These are phyloP conservation scores for Ophiocordyceps sinensis DNA, from an alignment of 2,329 filamentous ascomycete species.

Conservation along the genomic window DNA sequence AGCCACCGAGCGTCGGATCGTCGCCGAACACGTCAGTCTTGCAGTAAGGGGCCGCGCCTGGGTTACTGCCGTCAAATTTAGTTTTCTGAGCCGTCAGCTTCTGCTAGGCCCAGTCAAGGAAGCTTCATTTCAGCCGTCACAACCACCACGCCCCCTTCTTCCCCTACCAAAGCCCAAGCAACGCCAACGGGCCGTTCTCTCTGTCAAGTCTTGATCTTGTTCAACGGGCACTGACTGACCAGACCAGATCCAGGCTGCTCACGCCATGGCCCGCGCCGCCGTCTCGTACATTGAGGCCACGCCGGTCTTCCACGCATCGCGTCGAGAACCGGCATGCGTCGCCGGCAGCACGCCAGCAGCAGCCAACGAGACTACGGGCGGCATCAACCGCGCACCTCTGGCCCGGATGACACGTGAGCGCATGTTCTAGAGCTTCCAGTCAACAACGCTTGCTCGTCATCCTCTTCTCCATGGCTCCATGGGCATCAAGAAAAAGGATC, in stretches of 20 bases:
- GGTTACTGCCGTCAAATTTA: not conserved
- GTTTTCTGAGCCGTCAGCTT: not conserved
- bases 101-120: not conserved
- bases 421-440: constrained; percentile 2
- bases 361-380: constrained; percentile 7
- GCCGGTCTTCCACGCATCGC: constrained; percentile 5
- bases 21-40: constrained; percentile 8
- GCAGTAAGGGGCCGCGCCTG: constrained; percentile 6
- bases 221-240: constrained; percentile 1
- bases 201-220: not conserved
- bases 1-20: constrained; percentile 4
- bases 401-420: constrained; percentile 7
- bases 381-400: constrained; percentile 8
- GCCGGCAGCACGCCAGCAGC: constrained; percentile 6
- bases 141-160: not conserved
- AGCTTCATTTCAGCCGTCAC: not conserved
- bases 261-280: not conserved
- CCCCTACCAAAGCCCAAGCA: no score
- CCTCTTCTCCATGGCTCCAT: not conserved
- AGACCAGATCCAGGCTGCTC: constrained; percentile 2
- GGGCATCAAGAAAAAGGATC: not conserved
- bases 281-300: not conserved
- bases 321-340: constrained; percentile 5
- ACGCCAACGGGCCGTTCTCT: not conserved
- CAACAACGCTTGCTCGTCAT: not conserved